Conservation (phyloP, 2,329 filamentous ascomycete species). For the Gaeumannomyces sp. region DNA sequence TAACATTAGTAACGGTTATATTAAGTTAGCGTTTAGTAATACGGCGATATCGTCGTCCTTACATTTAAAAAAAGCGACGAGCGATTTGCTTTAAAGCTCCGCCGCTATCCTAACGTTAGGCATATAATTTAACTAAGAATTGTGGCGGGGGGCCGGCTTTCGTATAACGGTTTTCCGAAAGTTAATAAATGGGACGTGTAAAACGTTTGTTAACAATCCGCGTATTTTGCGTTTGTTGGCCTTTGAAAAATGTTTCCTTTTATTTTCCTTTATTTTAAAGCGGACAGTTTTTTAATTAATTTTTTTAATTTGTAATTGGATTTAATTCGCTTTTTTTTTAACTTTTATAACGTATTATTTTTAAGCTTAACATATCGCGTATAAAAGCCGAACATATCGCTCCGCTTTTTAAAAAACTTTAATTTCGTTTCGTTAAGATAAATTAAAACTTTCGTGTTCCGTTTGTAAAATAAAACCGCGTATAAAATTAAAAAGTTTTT, state of each 20-base stretch:
- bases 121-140: not conserved
- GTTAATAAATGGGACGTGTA: conserved; percentile 2
- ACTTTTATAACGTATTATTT: not conserved
- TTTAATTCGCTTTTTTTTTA: not conserved
- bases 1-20: not conserved
- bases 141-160: not conserved
- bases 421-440: not conserved
- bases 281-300: conserved; percentile 3
- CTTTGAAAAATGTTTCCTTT: conserved; percentile 1
- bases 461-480: not conserved
- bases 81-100: not conserved
- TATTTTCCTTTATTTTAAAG: not conserved
- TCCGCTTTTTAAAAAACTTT: conserved; percentile 4
- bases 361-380: not conserved
- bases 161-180: not conserved
- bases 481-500: conserved; percentile 2
- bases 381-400: not conserved
- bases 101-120: not conserved
- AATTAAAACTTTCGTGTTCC: conserved; percentile 1
- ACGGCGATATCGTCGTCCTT: not conserved
- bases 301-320: conserved; percentile 2
- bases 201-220: not conserved
- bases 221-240: not conserved
- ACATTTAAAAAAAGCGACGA: not conserved
- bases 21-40: no score